A percentile compares a stretch with the other conserved stretches of the same genome.
Evolutionary conservation across 352 stramenopile genomes (phyloP).

Genomic region (Phytophthora foliorum): DNA sequence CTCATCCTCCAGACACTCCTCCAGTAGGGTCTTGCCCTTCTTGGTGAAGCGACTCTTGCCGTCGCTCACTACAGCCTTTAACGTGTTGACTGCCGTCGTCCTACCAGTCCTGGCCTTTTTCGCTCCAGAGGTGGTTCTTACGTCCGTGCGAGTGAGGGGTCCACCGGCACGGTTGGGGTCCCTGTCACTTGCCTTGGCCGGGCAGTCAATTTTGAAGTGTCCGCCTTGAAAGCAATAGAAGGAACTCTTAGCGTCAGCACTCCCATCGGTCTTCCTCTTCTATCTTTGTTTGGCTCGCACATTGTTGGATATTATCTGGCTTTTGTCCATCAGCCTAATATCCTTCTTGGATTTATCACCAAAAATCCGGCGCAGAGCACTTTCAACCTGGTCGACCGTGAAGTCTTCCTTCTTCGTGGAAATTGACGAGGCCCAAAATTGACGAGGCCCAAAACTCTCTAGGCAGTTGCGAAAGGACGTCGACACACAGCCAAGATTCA

Average conservation of each 20-base stretch:
- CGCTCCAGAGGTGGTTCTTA: constrained; percentile 5
- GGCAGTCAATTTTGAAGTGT: constrained; percentile 16
- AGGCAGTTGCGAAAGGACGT: too few species aligned
- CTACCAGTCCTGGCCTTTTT: constrained; percentile 22
- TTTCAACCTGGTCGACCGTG: too few species aligned
- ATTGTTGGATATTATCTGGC: constrained; percentile 1
- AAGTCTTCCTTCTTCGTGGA: too few species aligned
- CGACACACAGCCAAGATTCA: too few species aligned
- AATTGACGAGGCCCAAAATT: too few species aligned
- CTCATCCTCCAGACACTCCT: not conserved
- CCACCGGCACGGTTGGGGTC: constrained; percentile 12
- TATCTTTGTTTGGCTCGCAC: not conserved
- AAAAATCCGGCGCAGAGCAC: not conserved
- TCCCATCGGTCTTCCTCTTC: constrained; percentile 3
- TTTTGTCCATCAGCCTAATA: constrained; percentile 9
- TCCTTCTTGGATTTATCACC: constrained; percentile 25
- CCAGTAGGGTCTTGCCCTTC: constrained; percentile 3
- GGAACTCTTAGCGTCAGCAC: not conserved
- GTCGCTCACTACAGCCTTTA: constrained; percentile 3
- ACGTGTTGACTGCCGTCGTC: constrained; percentile 13
- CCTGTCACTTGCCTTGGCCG: not conserved
- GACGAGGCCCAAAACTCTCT: too few species aligned
- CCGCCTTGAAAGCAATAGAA: constrained; percentile 19
- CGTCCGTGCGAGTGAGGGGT: constrained; percentile 6
- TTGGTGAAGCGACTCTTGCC: constrained; percentile 7